A percentile compares a stretch with the other conserved stretches of the same genome.
Conservation (phyloP, 2,329 filamentous ascomycete species). For the Colletotrichum gloeosporioides region DNA sequence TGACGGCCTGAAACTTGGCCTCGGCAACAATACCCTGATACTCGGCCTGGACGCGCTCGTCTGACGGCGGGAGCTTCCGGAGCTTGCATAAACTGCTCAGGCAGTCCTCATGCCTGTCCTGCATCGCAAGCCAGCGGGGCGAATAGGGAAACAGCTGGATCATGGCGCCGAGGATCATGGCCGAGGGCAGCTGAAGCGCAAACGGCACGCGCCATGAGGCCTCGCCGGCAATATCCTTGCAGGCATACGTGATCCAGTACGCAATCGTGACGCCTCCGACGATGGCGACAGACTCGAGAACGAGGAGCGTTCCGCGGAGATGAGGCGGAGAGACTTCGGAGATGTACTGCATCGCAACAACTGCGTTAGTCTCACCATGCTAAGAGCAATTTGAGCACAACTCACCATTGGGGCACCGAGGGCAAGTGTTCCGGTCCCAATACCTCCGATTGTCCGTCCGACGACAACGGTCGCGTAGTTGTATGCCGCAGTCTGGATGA, state of each 20-base stretch:
- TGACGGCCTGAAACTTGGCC: conserved; percentile 48
- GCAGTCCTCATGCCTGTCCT: conserved; percentile 41
- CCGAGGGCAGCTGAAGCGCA: conserved; percentile 48
- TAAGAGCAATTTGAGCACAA: background rate
- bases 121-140: conserved; percentile 49
- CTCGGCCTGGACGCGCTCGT: conserved; percentile 50
- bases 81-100: conserved; percentile 41
- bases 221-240: conserved; percentile 44
- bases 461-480: conserved; percentile 30
- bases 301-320: conserved; percentile 44
- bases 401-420: conserved; percentile 21
- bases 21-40: conserved; percentile 56
- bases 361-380: background rate
- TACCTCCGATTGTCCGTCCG: conserved; percentile 33
- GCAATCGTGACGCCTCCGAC: conserved; percentile 58
- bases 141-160: conserved; percentile 51
- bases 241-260: conserved; percentile 61
- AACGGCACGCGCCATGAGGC: conserved; percentile 52
- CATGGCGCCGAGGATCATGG: conserved; percentile 40
- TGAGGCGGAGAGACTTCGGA: conserved; percentile 41
- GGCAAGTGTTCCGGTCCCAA: conserved; percentile 34
- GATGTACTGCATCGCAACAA: conserved; percentile 32
- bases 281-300: conserved; percentile 57
- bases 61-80: conserved; percentile 44
- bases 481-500: conserved; percentile 37